Evolutionary conservation across 768 basidiomycete species (phyloP).

Genomic region (Hypholoma sublateritium): DNA sequence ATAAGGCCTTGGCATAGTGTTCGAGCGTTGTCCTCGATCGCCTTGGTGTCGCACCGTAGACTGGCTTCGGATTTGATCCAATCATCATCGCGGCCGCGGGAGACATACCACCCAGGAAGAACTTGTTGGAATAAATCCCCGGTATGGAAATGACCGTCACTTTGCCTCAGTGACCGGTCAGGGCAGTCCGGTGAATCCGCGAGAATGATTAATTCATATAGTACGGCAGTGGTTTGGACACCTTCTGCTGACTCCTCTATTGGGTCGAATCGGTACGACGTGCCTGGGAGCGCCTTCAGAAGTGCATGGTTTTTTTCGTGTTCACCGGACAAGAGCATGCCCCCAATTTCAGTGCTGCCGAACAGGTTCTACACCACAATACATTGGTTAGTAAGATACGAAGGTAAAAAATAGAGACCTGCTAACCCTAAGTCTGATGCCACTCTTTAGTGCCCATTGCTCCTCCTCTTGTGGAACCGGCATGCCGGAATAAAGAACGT

Average conservation of each 20-base stretch:
- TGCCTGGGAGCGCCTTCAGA: slow-evolving; percentile 59
- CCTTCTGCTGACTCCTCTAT: slow-evolving; percentile 39
- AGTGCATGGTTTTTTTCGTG: slow-evolving; percentile 48
- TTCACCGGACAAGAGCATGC: slow-evolving; percentile 65
- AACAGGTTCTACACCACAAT: slow-evolving; percentile 62
- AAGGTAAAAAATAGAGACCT: slow-evolving; percentile 12
- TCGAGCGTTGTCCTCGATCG: slow-evolving; percentile 78
- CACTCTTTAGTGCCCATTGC: slow-evolving; percentile 64
- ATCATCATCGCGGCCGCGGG: slow-evolving; percentile 76
- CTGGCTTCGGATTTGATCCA: slow-evolving; percentile 86
- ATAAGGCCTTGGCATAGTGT: slow-evolving; percentile 64
- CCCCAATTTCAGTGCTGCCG: slow-evolving; percentile 80
- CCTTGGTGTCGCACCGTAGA: slow-evolving; percentile 76
- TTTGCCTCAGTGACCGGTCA: slow-evolving; percentile 49
- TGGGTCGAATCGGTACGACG: slow-evolving; percentile 68
- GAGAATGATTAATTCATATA: slow-evolving; percentile 72
- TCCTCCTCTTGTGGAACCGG: slow-evolving; percentile 68
- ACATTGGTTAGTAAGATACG: slow-evolving; percentile 21
- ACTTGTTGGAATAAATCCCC: slow-evolving; percentile 79
- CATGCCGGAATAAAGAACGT: slow-evolving; percentile 67
- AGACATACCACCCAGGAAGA: slow-evolving; percentile 56
- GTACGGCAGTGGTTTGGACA: slow-evolving; percentile 50
- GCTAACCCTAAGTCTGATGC: slow-evolving; percentile 62
- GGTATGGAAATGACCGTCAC: slow-evolving; percentile 76
- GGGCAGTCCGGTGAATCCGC: slow-evolving; percentile 72